Base-by-base conservation (phyloP, 2,329 filamentous ascomycete genomes). In the Colletotrichum musae region DNA sequence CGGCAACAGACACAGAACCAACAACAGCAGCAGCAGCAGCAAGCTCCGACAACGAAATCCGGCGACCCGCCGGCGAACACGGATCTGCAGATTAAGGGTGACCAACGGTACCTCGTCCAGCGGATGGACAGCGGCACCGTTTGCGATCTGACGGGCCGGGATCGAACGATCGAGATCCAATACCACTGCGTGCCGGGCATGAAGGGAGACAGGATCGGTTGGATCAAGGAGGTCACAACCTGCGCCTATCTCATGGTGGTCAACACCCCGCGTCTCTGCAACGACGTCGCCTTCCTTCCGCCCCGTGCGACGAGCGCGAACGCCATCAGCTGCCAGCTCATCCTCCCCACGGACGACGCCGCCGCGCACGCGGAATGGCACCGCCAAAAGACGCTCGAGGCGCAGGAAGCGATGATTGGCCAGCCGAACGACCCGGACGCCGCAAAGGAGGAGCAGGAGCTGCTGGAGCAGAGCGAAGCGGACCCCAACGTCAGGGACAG, bases 211-310 rank as follows among this genome's bases (percentile, higher is more conserved):
- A 89, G 92, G 56, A 97, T 98, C 74, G 92, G 92, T 51, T 94
- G 94, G 90, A 97, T 98, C 81, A 97, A 97, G 80, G 95, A 98
- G 79, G 90, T 95, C 1, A 93, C 92, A 3, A 97, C 94, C 12
- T 98, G 95, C 81, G 90, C 94, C 13, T 98, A 98, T 77, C 86
- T 97, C 62, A 97, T 98, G 94, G 90, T 97, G 39, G 89, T 98
- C 71, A 93, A 97, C 77, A 97, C 95, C 0, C 94, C 94, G 0
- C 91, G 94, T 1, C 88, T 98, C 13, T 98, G 95, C 82, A 89
- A 92, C 76, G 95, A 98, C 73, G 89, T 94, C 10, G 94, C 94
- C 10, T 98, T 98, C 78, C 84, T 92, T 62, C 94, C 95, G 0
- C 93, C 94, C 0, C 90, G 92, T 74, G 91, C 94, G 71, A 92